Evolutionary conservation across 768 basidiomycete genomes (phyloP).

Genomic region (Hericium erinaceus): DNA sequence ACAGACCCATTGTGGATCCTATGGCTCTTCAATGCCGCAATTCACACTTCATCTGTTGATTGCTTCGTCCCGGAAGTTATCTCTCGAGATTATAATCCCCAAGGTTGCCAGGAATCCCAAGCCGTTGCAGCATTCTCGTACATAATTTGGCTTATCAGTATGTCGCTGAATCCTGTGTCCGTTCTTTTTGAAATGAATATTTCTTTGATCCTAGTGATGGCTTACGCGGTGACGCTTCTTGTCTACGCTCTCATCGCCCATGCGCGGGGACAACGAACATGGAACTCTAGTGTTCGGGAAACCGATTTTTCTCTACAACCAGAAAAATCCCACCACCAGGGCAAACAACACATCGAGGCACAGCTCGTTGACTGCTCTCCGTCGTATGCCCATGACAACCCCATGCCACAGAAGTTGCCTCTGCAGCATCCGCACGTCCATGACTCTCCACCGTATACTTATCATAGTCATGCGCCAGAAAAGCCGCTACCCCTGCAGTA

Average conservation of each 20-base stretch:
- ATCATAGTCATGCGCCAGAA: too few relatives aligned
- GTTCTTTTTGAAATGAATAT: not conserved
- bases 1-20: conserved; percentile 27
- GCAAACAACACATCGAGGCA: too few relatives aligned
- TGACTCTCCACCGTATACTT: too few relatives aligned
- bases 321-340: too few relatives aligned
- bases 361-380: too few relatives aligned
- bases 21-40: conserved; percentile 29
- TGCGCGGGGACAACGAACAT: conserved; percentile 21
- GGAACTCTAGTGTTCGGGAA: conserved; percentile 26
- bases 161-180: conserved; percentile 3
- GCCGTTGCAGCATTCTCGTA: conserved; percentile 28
- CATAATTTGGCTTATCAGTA: conserved; percentile 27
- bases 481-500: too few relatives aligned
- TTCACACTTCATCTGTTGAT: conserved; percentile 12
- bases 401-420: too few relatives aligned
- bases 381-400: too few relatives aligned
- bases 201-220: conserved; percentile 19
- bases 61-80: not conserved
- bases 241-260: conserved; percentile 21
- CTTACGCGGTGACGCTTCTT: conserved; percentile 21
- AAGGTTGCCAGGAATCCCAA: conserved; percentile 22
- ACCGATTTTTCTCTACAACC: conserved; percentile 8
- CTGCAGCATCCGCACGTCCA: too few relatives aligned
- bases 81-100: not conserved